These are phyloP conservation scores for Nannizziopsis barbatae DNA, from an alignment of 2,329 filamentous ascomycete species.

Conservation along the genomic window DNA sequence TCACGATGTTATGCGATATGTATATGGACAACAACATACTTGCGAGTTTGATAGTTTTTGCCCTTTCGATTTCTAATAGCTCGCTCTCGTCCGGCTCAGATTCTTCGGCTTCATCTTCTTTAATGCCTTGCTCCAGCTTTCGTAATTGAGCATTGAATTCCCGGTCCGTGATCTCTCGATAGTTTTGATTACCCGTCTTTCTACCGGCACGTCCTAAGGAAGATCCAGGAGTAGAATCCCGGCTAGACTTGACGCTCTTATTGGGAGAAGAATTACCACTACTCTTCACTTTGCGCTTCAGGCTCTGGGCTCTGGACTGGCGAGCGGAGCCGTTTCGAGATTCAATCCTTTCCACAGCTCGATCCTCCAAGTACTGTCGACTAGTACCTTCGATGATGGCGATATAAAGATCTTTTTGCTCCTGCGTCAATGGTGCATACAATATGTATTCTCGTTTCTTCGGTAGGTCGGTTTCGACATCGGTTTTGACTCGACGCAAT, in stretches of 20 bases:
- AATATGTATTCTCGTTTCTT: constrained; percentile 95
- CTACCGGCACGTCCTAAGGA: constrained; percentile 40
- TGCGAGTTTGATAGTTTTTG: constrained; percentile 61
- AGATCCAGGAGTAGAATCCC: constrained; percentile 60
- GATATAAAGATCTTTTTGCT: constrained; percentile 84
- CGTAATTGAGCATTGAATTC: constrained; percentile 64
- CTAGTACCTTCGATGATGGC: constrained; percentile 70
- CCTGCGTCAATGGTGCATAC: constrained; percentile 80
- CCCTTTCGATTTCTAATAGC: constrained; percentile 53
- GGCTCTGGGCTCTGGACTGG: constrained; percentile 33
- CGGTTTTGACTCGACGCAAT: constrained; percentile 77
- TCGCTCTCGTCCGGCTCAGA: constrained; percentile 36
- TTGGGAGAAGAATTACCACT: constrained; percentile 39
- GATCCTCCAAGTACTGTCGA: constrained; percentile 39
- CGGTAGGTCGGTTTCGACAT: constrained; percentile 82
- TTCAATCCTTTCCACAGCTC: constrained; percentile 41
- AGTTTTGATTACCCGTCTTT: constrained; percentile 45
- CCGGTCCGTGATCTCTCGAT: constrained; percentile 64
- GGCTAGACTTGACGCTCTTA: constrained; percentile 67
- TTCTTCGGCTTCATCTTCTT: constrained; percentile 44
- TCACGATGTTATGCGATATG: background rate
- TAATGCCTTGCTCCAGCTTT: constrained; percentile 42
- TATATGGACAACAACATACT: constrained; percentile 42
- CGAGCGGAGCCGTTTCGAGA: constrained; percentile 23
- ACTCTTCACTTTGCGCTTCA: constrained; percentile 48